A percentile compares a stretch with the other conserved stretches of the same genome.
phyloP scores from a whole-genome alignment of 2,329 filamentous ascomycete species.

The Onygenales sp. region DNA sequence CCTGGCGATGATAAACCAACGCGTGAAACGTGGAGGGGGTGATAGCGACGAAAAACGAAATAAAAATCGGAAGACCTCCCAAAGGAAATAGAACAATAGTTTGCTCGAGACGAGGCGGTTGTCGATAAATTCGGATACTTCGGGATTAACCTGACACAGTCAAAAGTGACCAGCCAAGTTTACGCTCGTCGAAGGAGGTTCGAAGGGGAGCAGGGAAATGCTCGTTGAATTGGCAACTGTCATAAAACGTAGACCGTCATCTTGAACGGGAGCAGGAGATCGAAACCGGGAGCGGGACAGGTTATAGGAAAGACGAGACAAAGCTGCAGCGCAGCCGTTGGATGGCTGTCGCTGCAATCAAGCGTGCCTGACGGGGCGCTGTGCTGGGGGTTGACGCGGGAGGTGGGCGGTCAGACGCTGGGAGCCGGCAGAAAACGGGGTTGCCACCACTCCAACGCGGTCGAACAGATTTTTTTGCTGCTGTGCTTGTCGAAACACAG shows the following conservation, averaged over 20 bases:
- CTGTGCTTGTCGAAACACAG: not conserved
- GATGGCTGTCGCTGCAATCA: not conserved
- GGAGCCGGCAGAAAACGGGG: not conserved
- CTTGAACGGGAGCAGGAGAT: slow-evolving; percentile 12
- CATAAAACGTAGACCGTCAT: slow-evolving; percentile 34
- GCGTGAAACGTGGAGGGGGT: not conserved
- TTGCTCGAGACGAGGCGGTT: not conserved
- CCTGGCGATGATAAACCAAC: not conserved
- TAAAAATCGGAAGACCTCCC: not conserved
- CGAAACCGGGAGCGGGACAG: not conserved
- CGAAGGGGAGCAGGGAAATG: slow-evolving; percentile 17
- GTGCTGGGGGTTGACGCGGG: not conserved
- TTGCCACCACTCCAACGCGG: not conserved
- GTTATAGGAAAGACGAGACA: not conserved
- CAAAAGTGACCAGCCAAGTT: not conserved
- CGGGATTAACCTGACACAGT: not conserved
- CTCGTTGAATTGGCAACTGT: slow-evolving; percentile 28
- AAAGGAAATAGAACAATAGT: not conserved
- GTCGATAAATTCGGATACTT: not conserved
- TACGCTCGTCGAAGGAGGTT: not conserved
- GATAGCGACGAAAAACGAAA: not conserved
- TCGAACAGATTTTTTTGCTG: not conserved
- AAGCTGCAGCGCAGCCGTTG: not conserved
- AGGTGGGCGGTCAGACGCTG: not conserved
- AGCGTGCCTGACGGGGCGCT: not conserved